phyloP scores from a whole-genome alignment of 2,329 filamentous ascomycete species.

The Hymenoscyphus scutula region DNA sequence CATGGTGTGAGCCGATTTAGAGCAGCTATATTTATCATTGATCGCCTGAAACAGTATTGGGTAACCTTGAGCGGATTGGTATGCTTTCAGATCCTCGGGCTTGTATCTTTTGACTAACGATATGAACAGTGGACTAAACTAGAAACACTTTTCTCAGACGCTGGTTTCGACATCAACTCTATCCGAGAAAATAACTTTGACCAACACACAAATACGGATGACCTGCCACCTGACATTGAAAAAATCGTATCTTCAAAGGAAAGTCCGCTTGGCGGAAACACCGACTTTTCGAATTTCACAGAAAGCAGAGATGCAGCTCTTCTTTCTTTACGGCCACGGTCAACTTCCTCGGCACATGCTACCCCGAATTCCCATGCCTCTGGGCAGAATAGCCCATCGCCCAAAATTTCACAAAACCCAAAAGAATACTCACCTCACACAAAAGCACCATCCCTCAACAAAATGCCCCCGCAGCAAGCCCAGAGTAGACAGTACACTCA shows the following conservation, averaged over 20 bases:
- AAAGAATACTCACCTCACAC: background rate
- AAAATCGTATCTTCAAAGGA: constrained; percentile 11
- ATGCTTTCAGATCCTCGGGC: background rate
- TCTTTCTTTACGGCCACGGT: constrained; percentile 1
- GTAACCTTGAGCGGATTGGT: constrained; percentile 11
- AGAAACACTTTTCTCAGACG: constrained; percentile 5
- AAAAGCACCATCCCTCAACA: background rate
- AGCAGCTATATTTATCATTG: constrained; percentile 20
- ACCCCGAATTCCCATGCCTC: background rate
- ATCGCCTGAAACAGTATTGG: constrained; percentile 22
- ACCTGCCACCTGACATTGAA: constrained; percentile 12
- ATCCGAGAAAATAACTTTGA: background rate
- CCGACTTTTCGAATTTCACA: constrained; percentile 11
- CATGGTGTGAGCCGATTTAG: constrained; percentile 15
- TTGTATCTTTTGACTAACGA: background rate
- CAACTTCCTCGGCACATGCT: background rate
- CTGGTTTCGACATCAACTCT: constrained; percentile 8
- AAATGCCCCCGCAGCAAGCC: background rate
- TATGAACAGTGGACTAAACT: constrained; percentile 11
- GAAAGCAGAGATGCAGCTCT: constrained; percentile 5
- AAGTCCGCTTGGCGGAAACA: constrained; percentile 1
- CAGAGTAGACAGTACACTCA: background rate
- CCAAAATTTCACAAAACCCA: background rate
- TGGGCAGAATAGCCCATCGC: background rate
- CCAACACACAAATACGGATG: background rate